A percentile compares a stretch with the other conserved stretches of the same genome.
phyloP scores from a whole-genome alignment of 2,329 filamentous ascomycete species.

The Xylariomycetidae sp. region DNA sequence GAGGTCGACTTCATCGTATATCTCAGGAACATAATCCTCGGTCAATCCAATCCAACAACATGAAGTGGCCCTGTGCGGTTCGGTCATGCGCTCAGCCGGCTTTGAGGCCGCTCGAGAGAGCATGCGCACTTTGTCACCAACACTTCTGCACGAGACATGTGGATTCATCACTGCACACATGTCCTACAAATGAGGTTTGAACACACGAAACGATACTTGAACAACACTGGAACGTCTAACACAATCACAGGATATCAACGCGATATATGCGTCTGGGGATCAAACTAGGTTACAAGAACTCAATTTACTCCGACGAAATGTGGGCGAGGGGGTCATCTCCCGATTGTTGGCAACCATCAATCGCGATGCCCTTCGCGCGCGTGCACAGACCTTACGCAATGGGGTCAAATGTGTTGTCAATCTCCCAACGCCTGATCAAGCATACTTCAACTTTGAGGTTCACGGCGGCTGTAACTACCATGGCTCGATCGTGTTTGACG shows the following conservation, averaged over 20 bases:
- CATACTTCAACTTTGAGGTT: constrained; percentile 9
- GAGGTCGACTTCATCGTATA: no score
- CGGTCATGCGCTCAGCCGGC: constrained; percentile 8
- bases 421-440: constrained; percentile 10
- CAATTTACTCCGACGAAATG: constrained; percentile 5
- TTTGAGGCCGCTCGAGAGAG: constrained; percentile 3
- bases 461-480: constrained; percentile 8
- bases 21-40: no score
- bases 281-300: constrained; percentile 6
- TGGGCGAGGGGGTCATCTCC: constrained; percentile 8
- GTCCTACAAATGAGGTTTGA: constrained; percentile 9
- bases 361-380: constrained; percentile 7
- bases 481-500: constrained; percentile 10
- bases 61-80: constrained; percentile 10
- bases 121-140: constrained; percentile 6
- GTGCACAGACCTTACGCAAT: constrained; percentile 6
- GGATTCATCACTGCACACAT: constrained; percentile 7
- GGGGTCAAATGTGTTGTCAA: constrained; percentile 9
- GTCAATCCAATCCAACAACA: constrained; percentile 1
- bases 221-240: constrained; percentile 5
- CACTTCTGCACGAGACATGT: constrained; percentile 10
- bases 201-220: constrained; percentile 5
- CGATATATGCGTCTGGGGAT: constrained; percentile 8
- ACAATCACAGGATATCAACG: constrained; percentile 8
- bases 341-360: constrained; percentile 9